A percentile compares a stretch with the other conserved stretches of the same genome.
phyloP scores from a whole-genome alignment of 2,329 filamentous ascomycete species.

The Botryotinia convoluta region DNA sequence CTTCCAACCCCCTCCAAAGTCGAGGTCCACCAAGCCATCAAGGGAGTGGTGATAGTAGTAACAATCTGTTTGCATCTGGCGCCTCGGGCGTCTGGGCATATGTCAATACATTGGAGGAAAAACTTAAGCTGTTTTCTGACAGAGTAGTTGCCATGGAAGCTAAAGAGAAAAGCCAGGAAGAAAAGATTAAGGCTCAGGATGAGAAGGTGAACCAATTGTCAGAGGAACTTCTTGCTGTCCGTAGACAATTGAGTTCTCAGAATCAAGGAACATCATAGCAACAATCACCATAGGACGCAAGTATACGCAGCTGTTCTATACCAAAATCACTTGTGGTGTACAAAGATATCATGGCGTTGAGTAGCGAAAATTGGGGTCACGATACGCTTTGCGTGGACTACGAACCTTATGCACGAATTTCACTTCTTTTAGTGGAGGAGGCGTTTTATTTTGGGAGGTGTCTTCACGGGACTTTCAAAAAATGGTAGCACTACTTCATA shows the following conservation, averaged over 20 bases:
- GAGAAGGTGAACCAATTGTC: constrained; percentile 35
- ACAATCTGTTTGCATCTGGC: constrained; percentile 63
- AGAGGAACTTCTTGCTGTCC: constrained; percentile 33
- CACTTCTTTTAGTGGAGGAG: constrained; percentile 23
- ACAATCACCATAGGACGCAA: constrained; percentile 29
- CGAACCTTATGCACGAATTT: constrained; percentile 24
- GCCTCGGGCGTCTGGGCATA: constrained; percentile 69
- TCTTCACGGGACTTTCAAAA: constrained; percentile 20
- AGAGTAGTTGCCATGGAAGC: constrained; percentile 44
- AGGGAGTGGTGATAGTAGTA: constrained; percentile 54
- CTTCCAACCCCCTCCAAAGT: constrained; percentile 46
- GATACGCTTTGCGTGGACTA: constrained; percentile 22
- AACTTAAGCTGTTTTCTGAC: constrained; percentile 48
- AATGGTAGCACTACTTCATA: constrained; percentile 25
- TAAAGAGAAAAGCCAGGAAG: constrained; percentile 33
- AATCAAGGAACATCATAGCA: constrained; percentile 31
- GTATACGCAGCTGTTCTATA: constrained; percentile 33
- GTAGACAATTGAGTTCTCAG: constrained; percentile 31
- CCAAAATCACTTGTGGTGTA: constrained; percentile 27
- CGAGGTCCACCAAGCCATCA: constrained; percentile 27
- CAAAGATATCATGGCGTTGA: constrained; percentile 31
- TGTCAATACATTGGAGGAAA: constrained; percentile 66
- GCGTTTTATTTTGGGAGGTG: constrained; percentile 26
- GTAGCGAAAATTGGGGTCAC: constrained; percentile 27
- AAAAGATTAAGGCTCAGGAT: constrained; percentile 26